These are phyloP conservation scores for Plasmodium vivax DNA, from an alignment of 169 alveolate species.

Conservation along the genomic window DNA sequence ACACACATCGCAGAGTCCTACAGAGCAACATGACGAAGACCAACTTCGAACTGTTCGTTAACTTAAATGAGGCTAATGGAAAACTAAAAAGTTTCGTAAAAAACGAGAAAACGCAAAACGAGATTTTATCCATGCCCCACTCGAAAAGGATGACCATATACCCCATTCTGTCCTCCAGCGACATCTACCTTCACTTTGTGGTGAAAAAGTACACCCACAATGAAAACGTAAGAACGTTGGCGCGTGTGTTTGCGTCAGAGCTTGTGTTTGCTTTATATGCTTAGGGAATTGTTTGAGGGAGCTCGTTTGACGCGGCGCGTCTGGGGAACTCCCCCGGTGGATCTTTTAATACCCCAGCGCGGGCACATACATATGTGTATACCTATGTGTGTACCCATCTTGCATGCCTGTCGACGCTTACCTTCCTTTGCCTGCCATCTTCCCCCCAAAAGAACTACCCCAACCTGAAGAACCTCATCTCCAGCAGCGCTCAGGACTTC, in stretches of 20 bases:
- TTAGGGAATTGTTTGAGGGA: background rate
- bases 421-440: background rate
- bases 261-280: background rate
- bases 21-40: slow-evolving; percentile 37
- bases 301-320: background rate
- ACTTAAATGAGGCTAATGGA: slow-evolving; percentile 42
- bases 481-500: slow-evolving; percentile 36
- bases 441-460: slow-evolving; percentile 15
- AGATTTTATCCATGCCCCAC: slow-evolving; percentile 42
- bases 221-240: slow-evolving; percentile 29
- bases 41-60: slow-evolving; percentile 43
- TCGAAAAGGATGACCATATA: slow-evolving; percentile 73
- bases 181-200: slow-evolving; percentile 57
- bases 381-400: background rate
- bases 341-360: background rate
- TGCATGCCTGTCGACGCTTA: background rate
- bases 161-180: slow-evolving; percentile 41
- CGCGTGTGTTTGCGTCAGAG: background rate
- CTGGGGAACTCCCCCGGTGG: background rate
- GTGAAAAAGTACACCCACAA: slow-evolving; percentile 68
- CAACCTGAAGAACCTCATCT: slow-evolving; percentile 7
- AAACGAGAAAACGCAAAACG: slow-evolving; percentile 12
- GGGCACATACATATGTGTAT: background rate
- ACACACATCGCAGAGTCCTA: slow-evolving; percentile 13
- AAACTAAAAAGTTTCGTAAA: slow-evolving; percentile 38